These are phyloP conservation scores for Colletotrichum tropicicola DNA, from an alignment of 2,329 filamentous ascomycete species.

Conservation along the genomic window DNA sequence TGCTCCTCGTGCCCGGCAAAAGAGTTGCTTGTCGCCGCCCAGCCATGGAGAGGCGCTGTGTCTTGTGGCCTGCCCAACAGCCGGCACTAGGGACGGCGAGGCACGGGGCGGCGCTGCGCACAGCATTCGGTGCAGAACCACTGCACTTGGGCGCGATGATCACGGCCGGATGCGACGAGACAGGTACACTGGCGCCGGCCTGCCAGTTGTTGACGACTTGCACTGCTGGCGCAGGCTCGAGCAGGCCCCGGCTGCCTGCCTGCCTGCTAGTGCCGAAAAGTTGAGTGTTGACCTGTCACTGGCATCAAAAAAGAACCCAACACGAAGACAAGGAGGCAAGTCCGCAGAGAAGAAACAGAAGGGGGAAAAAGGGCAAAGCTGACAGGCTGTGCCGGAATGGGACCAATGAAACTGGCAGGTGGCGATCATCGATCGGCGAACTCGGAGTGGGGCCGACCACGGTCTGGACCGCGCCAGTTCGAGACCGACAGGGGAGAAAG, in stretches of 20 bases:
- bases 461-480: constrained; percentile 22
- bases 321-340: no score
- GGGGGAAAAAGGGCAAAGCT: no score
- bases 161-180: constrained; percentile 5
- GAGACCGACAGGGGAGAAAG: constrained; percentile 8
- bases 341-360: no score
- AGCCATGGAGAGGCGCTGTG: neutral
- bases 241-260: neutral
- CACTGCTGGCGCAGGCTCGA: neutral
- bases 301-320: no score
- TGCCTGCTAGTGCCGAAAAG: no score
- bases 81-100: neutral
- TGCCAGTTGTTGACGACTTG: neutral
- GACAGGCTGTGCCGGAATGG: constrained; percentile 6
- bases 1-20: neutral
- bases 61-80: neutral
- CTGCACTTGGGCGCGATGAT: no score
- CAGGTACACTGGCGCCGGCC: neutral
- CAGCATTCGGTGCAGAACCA: neutral
- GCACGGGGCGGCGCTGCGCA: neutral
- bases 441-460: constrained; percentile 11
- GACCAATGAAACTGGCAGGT: constrained; percentile 22
- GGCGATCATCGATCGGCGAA: constrained; percentile 24
- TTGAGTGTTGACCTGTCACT: no score
- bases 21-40: neutral